A percentile compares a stretch with the other conserved stretches of the same genome.
phyloP scores from a whole-genome alignment of 2,329 filamentous ascomycete species.

The Colletotrichum endophyticum region DNA sequence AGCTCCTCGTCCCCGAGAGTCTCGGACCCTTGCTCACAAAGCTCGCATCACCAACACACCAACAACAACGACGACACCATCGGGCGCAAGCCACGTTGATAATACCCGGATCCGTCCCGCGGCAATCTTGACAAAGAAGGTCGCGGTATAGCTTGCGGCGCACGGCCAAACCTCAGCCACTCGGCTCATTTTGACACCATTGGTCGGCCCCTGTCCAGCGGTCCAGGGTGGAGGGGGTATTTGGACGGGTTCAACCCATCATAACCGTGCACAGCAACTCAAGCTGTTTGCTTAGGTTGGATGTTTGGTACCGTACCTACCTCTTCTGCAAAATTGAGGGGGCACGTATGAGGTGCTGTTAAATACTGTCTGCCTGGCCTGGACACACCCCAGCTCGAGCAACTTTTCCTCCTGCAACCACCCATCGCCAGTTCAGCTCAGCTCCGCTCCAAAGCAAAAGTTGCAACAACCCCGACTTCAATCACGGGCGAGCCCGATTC shows the following conservation, averaged over 20 bases:
- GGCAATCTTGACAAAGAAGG: background rate
- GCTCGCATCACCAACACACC: background rate
- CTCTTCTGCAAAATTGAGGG: background rate
- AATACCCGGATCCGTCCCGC: background rate
- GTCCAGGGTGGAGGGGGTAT: background rate
- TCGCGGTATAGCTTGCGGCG: background rate
- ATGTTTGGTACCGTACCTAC: background rate
- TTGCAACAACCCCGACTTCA: background rate
- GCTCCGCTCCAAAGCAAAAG: background rate
- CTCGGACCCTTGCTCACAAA: background rate
- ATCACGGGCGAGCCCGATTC: background rate
- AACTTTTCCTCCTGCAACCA: background rate
- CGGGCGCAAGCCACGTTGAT: background rate
- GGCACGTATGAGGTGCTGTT: background rate
- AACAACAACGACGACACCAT: background rate
- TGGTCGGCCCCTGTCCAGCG: background rate
- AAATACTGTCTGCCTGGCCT: background rate
- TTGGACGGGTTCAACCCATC: slow-evolving; percentile 5
- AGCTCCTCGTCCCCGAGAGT: background rate
- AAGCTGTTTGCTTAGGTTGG: background rate
- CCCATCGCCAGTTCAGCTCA: background rate
- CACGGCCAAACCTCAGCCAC: background rate
- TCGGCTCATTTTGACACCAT: background rate
- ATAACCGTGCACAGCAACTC: background rate
- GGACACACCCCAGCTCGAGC: background rate